Conservation (phyloP, 148 eudicot species). For the Euryodendron excelsum region DNA sequence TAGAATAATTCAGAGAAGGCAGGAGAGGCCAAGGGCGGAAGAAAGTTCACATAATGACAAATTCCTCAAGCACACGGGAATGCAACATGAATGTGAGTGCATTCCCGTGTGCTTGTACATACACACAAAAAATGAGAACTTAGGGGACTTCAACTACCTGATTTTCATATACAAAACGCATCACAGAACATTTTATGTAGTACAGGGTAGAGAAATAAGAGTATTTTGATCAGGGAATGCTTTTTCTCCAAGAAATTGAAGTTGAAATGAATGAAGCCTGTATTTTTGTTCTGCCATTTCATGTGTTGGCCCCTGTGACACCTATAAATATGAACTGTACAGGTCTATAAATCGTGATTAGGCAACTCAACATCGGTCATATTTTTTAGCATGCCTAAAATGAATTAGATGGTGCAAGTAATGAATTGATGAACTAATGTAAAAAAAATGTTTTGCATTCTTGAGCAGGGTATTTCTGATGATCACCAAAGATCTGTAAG, state of each 20-base stretch:
- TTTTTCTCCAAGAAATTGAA: no score
- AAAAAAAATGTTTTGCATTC: neutral
- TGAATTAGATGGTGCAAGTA: neutral
- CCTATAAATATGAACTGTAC: neutral
- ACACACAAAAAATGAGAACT: neutral
- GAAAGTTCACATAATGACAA: neutral
- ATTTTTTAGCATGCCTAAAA: neutral
- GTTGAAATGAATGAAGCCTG: neutral
- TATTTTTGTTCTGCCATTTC: neutral
- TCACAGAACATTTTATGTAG: neutral
- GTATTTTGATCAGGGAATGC: neutral
- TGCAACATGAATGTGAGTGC: neutral
- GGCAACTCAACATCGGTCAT: neutral
- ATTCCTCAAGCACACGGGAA: neutral
- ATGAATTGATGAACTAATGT: neutral
- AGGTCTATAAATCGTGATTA: neutral
- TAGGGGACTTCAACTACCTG: neutral
- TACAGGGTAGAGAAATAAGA: neutral
- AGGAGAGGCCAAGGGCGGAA: neutral
- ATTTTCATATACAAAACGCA: neutral
- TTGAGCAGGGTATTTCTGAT: conserved; percentile 15
- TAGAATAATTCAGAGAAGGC: neutral
- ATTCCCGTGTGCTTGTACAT: no score
- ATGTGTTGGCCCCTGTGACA: neutral
- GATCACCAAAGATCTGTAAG: conserved; percentile 8